Base-by-base conservation (phyloP, 495 filamentous ascomycete species). In the Cryomyces minteri region DNA sequence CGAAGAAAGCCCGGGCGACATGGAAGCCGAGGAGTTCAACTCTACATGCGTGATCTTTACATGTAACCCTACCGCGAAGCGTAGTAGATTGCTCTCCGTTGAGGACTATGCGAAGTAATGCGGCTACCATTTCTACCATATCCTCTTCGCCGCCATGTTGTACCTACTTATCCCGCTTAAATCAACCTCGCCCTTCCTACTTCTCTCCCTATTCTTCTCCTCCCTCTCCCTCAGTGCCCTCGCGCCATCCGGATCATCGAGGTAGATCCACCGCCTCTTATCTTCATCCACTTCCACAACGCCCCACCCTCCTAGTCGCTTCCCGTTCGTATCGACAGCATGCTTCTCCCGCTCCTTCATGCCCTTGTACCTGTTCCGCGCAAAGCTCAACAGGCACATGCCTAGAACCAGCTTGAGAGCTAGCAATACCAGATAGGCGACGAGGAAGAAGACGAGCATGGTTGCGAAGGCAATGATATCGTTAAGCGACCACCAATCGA, bases 81-180 rank as follows among this genome's bases (percentile, higher is more conserved):
- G 18, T 25, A 25, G 18, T 2, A 25, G 18, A 25, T 2, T 2
- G 2, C 18, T 25, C 18, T 25, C 18, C 18, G 18, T 25, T 25
- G 18, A 25, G 18, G 2, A 25, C 18, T 25, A 25, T 2, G 18
- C 1, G 18, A 25, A 25, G 18, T 25, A 25, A 25, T 25, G 2
- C 18, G 34, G 34, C 9, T 14, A 9, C 31, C 4, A 11, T 46
- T 5, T 5, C 48, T 63, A 92, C 85, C 87, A 94, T 57, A 94
- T 94, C 62, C 88, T 69, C 68, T 94, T 94, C 5, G 82, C 86
- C 54, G 80, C 76, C 90, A 96, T 94, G 53, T 78, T 81, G 68
- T 95, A 94, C 59, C 90, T 67, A 54, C 70, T 71, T 6, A 95
- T 83, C 47, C 73, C 69, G 11, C 76, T 77, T 44, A 87, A 69